Percentiles rank a stretch among this genome's conserved stretches.
Evolutionary conservation across 495 filamentous ascomycete species (phyloP).

Genomic region (Melanomma pulvis-pyrius): DNA sequence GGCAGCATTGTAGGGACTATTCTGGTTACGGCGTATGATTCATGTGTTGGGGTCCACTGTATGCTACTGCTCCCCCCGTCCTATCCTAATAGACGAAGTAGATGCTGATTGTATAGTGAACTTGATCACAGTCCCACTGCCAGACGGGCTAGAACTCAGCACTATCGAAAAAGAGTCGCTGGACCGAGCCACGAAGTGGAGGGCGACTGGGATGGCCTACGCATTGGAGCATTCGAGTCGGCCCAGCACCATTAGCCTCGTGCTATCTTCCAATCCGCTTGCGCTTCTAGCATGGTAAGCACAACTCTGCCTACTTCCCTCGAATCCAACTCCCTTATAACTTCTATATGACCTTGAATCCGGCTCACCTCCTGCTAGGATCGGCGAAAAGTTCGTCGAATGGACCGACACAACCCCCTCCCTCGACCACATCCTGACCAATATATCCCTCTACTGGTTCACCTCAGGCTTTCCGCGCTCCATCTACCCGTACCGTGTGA

Average conservation of each 20-base stretch:
- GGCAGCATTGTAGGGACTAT: slow-evolving; percentile 56
- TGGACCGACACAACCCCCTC: slow-evolving; percentile 61
- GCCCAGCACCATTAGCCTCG: slow-evolving; percentile 64
- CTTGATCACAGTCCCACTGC: slow-evolving; percentile 3
- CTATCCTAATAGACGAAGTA: not conserved
- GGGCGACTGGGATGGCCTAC: slow-evolving; percentile 54
- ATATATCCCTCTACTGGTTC: slow-evolving; percentile 67
- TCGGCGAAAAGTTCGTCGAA: slow-evolving; percentile 68
- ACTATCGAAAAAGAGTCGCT: slow-evolving; percentile 27
- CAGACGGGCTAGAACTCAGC: slow-evolving; percentile 8
- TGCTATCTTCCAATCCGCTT: slow-evolving; percentile 59
- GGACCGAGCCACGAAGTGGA: slow-evolving; percentile 45
- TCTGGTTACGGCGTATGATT: slow-evolving; percentile 47
- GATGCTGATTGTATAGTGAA: slow-evolving; percentile 21
- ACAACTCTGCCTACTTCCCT: slow-evolving; percentile 7
- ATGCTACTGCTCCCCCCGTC: slow-evolving; percentile 22
- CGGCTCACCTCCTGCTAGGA: slow-evolving; percentile 43
- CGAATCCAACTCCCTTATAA: not conserved
- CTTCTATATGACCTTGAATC: too few species aligned
- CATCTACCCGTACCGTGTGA: slow-evolving; percentile 60
- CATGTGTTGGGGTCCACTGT: slow-evolving; percentile 51
- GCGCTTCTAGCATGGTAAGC: slow-evolving; percentile 66
- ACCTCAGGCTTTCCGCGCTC: slow-evolving; percentile 56
- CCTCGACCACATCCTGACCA: slow-evolving; percentile 59
- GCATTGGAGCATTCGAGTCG: slow-evolving; percentile 60